phyloP scores from a whole-genome alignment of 768 basidiomycete genomes.

The Boletellus ananas region DNA sequence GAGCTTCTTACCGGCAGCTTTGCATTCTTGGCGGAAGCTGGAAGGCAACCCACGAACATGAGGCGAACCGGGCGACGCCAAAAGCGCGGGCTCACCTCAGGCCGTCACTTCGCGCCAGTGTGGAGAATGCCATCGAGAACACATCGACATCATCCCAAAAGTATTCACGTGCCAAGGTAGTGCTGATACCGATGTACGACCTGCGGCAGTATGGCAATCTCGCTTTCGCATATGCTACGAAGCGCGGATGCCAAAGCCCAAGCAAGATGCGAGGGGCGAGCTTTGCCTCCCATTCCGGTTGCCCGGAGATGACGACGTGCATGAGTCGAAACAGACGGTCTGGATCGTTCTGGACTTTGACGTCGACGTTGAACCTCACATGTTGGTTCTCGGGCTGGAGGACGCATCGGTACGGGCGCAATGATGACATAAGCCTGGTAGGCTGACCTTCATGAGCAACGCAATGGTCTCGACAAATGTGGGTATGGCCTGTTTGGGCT shows the following conservation, averaged over 20 bases:
- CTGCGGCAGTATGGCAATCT: constrained; percentile 80
- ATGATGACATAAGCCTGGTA: constrained; percentile 6
- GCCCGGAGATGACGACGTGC: constrained; percentile 58
- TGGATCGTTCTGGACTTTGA: constrained; percentile 92
- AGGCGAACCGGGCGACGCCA: background rate
- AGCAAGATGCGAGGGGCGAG: constrained; percentile 80
- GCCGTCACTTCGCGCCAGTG: constrained; percentile 71
- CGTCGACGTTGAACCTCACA: constrained; percentile 83
- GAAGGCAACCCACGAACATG: constrained; percentile 5
- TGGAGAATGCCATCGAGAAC: constrained; percentile 79
- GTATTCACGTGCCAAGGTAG: constrained; percentile 70
- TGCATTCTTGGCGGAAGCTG: constrained; percentile 81
- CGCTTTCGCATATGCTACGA: constrained; percentile 70
- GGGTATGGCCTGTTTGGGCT: constrained; percentile 83
- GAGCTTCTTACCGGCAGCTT: constrained; percentile 71
- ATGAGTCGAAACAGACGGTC: constrained; percentile 79
- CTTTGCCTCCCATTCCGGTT: constrained; percentile 66
- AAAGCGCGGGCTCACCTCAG: constrained; percentile 43
- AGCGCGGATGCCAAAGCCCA: constrained; percentile 90
- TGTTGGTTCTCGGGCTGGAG: constrained; percentile 68
- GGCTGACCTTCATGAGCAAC: constrained; percentile 69
- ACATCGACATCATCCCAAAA: constrained; percentile 88
- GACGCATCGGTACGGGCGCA: constrained; percentile 4
- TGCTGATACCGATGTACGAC: constrained; percentile 78
- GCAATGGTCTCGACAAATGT: constrained; percentile 83